These are phyloP conservation scores for Aeschynomene evenia DNA, from an alignment of 306 rosid species.

Conservation along the genomic window DNA sequence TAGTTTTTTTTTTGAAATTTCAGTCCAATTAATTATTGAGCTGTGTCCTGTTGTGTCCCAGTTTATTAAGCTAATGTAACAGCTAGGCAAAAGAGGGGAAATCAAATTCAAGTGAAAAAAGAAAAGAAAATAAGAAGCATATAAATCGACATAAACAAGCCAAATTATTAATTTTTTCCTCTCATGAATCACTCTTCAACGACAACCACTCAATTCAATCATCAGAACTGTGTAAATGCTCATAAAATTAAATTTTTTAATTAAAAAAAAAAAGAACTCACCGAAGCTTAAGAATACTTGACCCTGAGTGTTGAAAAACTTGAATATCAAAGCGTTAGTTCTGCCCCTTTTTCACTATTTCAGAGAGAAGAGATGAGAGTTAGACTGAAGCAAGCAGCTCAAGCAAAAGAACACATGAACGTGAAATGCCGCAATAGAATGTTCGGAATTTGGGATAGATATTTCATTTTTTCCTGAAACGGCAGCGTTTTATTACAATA, in stretches of 20 bases:
- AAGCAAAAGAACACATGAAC: not conserved
- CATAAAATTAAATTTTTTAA: not conserved
- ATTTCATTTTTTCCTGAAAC: not conserved
- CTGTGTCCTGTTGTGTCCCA: no score
- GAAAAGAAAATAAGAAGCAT: no score
- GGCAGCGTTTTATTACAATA: not conserved
- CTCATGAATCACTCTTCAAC: not conserved
- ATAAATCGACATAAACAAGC: not conserved
- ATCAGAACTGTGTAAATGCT: not conserved
- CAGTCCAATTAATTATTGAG: no score
- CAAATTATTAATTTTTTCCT: not conserved
- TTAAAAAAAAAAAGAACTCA: not conserved
- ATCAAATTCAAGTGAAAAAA: not conserved
- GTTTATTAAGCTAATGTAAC: not conserved
- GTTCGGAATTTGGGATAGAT: not conserved
- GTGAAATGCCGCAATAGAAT: not conserved
- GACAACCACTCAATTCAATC: not conserved
- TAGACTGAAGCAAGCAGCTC: not conserved
- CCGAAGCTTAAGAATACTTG: not conserved
- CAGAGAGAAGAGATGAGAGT: not conserved
- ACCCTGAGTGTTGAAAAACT: not conserved
- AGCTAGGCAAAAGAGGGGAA: not conserved
- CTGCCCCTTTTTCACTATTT: not conserved
- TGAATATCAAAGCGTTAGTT: not conserved
- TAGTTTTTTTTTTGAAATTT: no score